Evolutionary conservation across 2,329 filamentous ascomycete genomes (phyloP).

Genomic region (Zelopaecilomyces penicillatus): DNA sequence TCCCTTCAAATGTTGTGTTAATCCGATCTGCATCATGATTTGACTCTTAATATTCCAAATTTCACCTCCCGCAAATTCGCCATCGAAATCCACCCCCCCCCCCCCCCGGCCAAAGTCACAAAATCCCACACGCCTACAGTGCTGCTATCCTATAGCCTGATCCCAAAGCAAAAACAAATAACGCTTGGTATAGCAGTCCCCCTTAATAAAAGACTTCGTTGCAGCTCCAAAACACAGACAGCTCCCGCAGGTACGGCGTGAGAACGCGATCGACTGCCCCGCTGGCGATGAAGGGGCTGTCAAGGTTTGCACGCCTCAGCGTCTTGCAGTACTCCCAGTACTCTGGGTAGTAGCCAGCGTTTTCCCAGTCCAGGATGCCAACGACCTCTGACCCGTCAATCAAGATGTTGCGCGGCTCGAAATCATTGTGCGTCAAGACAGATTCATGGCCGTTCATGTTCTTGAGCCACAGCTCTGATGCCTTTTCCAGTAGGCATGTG

Average conservation of each 20-base stretch:
- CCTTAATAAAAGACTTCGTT: constrained; percentile 5
- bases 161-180: too few species aligned
- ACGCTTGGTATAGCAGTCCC: too few species aligned
- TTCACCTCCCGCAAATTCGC: too few species aligned
- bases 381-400: constrained; percentile 22
- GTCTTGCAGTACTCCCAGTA: constrained; percentile 16
- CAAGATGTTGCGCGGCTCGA: constrained; percentile 31
- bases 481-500: constrained; percentile 5
- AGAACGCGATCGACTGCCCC: constrained; percentile 6
- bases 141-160: too few species aligned
- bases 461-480: constrained; percentile 9
- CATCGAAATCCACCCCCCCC: too few species aligned
- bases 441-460: constrained; percentile 13
- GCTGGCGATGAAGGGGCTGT: constrained; percentile 4
- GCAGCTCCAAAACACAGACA: constrained; percentile 5
- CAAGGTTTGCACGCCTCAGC: constrained; percentile 2
- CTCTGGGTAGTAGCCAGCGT: constrained; percentile 29
- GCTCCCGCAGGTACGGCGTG: constrained; percentile 6
- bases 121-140: too few species aligned
- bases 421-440: constrained; percentile 38
- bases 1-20: too few species aligned
- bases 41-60: too few species aligned
- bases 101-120: too few species aligned
- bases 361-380: constrained; percentile 36
- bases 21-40: too few species aligned